A percentile compares a stretch with the other conserved stretches of the same genome.
These are phyloP conservation scores for Cryptosporidium muris DNA, from an alignment of 169 alveolate species.

Conservation along the genomic window DNA sequence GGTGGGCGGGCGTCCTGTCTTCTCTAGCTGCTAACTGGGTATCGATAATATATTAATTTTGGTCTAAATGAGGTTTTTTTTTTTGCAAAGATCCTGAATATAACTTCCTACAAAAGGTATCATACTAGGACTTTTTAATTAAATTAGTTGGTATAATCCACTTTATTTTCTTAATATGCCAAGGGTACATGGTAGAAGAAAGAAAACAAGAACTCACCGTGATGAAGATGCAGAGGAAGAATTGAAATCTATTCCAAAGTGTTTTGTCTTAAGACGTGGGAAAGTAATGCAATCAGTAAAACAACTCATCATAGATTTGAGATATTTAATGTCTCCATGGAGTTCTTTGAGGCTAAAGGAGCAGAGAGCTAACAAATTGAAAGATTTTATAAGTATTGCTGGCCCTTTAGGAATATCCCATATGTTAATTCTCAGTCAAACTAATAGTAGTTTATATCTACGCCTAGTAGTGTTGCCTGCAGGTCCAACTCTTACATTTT, in stretches of 20 bases:
- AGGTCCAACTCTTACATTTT: slow-evolving; percentile 74
- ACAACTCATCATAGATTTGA: slow-evolving; percentile 73
- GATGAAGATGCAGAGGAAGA: slow-evolving; percentile 65
- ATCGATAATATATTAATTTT: no score
- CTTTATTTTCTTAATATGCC: slow-evolving; percentile 8
- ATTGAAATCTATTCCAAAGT: slow-evolving; percentile 66
- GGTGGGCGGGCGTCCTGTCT: no score
- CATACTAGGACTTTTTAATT: no score
- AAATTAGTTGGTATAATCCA: no score
- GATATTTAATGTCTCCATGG: slow-evolving; percentile 75
- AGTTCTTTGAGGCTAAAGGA: slow-evolving; percentile 71
- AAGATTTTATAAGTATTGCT: slow-evolving; percentile 73
- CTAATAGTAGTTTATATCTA: slow-evolving; percentile 72
- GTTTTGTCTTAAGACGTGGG: slow-evolving; percentile 73
- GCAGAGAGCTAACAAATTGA: slow-evolving; percentile 48
- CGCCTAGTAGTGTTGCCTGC: slow-evolving; percentile 73
- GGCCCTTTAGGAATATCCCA: slow-evolving; percentile 74
- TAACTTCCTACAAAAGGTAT: no score
- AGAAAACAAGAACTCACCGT: slow-evolving; percentile 61
- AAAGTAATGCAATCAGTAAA: slow-evolving; percentile 52
- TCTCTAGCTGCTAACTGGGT: no score
- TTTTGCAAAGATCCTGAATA: no score
- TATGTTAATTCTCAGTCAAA: slow-evolving; percentile 73
- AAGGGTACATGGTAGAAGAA: slow-evolving; percentile 41
- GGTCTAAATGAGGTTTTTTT: no score